phyloP scores from a whole-genome alignment of 176 grass and related monocot species.

The Phragmites australis region DNA sequence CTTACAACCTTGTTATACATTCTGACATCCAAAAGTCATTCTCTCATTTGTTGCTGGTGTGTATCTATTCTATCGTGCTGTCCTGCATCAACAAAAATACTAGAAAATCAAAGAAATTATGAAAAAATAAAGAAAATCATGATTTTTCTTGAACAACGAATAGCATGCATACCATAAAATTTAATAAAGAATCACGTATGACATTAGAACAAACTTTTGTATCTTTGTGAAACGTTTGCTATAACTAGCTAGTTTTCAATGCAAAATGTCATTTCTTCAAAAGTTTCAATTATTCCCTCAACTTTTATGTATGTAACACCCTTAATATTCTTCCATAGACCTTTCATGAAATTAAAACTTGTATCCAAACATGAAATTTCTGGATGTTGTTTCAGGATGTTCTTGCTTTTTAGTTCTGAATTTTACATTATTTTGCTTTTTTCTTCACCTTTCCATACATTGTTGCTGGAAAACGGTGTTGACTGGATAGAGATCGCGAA shows the following conservation, averaged over 20 bases:
- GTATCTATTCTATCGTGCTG: neutral
- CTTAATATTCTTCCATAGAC: neutral
- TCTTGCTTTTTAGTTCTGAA: neutral
- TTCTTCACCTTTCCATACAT: no score
- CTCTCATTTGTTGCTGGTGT: neutral
- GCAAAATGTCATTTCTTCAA: neutral
- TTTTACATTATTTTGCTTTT: neutral
- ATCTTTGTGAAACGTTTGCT: neutral
- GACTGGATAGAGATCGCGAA: no score
- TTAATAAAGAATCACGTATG: no score
- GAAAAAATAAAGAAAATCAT: no score
- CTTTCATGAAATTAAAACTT: neutral
- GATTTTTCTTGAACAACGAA: neutral
- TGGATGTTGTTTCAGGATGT: no score
- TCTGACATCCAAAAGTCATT: neutral
- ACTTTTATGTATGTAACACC: no score
- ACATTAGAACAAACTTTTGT: neutral
- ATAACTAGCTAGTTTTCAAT: neutral
- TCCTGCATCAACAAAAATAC: neutral
- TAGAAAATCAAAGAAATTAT: neutral
- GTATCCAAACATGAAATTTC: neutral
- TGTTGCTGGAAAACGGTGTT: no score
- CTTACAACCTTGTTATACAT: neutral
- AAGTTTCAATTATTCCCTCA: neutral
- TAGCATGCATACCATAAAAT: no score